A percentile compares a stretch with the other conserved stretches of the same genome.
Evolutionary conservation across 306 rosid genomes (phyloP).

Genomic region (Cucurbita moschata): DNA sequence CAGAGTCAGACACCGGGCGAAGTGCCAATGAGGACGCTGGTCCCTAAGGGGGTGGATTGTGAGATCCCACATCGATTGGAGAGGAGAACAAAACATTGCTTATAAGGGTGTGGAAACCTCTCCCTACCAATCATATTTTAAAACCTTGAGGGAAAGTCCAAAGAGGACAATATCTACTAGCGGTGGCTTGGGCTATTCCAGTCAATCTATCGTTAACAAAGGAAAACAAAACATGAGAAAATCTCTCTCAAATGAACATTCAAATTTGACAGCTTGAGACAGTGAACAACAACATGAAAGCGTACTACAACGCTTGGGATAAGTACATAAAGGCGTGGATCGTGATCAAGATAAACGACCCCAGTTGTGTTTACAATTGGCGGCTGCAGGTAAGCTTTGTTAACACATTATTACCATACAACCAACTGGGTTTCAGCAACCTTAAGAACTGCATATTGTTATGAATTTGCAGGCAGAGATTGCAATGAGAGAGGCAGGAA

Average conservation of each 20-base stretch:
- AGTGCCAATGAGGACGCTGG: too few species aligned
- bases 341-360: constrained; percentile 75
- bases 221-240: not conserved
- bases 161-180: too few species aligned
- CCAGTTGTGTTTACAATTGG: constrained; percentile 74
- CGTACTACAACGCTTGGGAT: constrained; percentile 86
- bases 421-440: not conserved
- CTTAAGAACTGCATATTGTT: not conserved
- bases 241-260: not conserved
- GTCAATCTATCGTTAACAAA: not conserved
- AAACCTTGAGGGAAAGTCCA: too few species aligned
- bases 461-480: constrained; percentile 75
- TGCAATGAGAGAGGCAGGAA: constrained; percentile 95
- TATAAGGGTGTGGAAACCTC: too few species aligned
- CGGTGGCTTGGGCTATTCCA: too few species aligned
- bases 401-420: not conserved
- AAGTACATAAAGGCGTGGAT: constrained; percentile 73
- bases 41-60: too few species aligned
- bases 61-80: too few species aligned
- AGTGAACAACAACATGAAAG: constrained; percentile 61
- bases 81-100: too few species aligned
- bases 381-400: constrained; percentile 53
- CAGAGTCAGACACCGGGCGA: too few species aligned
- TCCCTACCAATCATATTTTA: too few species aligned
- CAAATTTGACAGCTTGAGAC: constrained; percentile 45